Evolutionary conservation across 768 basidiomycete species (phyloP).

Genomic region (Pleurotus pulmonarius): DNA sequence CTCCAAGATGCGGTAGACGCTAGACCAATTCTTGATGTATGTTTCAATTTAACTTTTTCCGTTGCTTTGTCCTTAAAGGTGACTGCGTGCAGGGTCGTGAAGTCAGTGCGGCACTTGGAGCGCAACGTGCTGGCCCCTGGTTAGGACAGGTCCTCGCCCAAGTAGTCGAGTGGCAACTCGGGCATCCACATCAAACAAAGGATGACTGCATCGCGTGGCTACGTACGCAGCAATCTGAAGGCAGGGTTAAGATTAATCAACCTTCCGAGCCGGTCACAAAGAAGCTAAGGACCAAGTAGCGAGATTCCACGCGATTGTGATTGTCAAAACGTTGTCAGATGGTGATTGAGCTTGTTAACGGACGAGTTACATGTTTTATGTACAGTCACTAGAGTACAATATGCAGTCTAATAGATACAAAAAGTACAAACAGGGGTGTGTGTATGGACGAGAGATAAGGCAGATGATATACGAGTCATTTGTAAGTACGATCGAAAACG

Average conservation of each 20-base stretch:
- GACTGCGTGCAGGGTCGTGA: slow-evolving; percentile 60
- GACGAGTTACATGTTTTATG: neutral
- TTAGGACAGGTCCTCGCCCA: slow-evolving; percentile 58
- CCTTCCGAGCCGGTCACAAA: slow-evolving; percentile 31
- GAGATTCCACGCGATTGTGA: neutral
- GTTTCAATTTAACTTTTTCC: slow-evolving; percentile 23
- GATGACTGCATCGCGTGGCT: slow-evolving; percentile 75
- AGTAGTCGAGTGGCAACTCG: slow-evolving; percentile 84
- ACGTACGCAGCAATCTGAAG: slow-evolving; percentile 42
- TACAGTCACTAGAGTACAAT: neutral
- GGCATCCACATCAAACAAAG: slow-evolving; percentile 61
- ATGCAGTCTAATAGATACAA: slow-evolving; percentile 6
- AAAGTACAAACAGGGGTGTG: neutral
- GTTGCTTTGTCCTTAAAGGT: neutral
- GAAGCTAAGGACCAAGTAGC: slow-evolving; percentile 32
- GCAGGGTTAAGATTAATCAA: slow-evolving; percentile 32
- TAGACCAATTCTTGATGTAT: slow-evolving; percentile 75
- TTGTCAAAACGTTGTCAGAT: neutral
- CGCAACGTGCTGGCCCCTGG: slow-evolving; percentile 64
- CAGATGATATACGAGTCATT: too few relatives aligned
- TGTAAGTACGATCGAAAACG: neutral
- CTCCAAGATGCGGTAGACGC: slow-evolving; percentile 61
- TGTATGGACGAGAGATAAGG: neutral
- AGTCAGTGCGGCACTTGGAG: slow-evolving; percentile 49
- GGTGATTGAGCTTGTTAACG: neutral